Evolutionary conservation across 495 filamentous ascomycete species (phyloP).

Genomic region (Annulohypoxylon moriforme): DNA sequence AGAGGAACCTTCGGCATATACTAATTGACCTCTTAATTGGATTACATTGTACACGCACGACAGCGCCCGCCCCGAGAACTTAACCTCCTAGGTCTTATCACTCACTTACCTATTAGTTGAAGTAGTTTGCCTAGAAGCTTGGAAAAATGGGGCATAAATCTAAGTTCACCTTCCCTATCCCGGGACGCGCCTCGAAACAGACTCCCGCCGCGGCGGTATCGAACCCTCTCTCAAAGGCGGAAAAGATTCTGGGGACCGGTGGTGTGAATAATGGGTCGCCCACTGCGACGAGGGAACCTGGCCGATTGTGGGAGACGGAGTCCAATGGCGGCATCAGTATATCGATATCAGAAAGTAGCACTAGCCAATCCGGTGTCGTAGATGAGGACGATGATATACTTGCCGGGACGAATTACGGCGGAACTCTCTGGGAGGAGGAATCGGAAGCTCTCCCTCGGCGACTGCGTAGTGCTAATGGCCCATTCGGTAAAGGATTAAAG

Average conservation of each 20-base stretch:
- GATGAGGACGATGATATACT: conserved; percentile 31
- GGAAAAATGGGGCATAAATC: conserved; percentile 63
- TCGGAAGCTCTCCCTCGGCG: conserved; percentile 59
- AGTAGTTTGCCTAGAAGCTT: conserved; percentile 10
- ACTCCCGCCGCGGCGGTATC: conserved; percentile 33
- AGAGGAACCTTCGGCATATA: conserved; percentile 4
- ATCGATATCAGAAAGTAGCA: conserved; percentile 60
- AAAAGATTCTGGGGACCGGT: conserved; percentile 58
- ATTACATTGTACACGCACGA: conserved; percentile 7
- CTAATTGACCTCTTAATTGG: conserved; percentile 1
- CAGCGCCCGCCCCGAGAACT: background rate
- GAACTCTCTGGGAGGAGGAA: conserved; percentile 57
- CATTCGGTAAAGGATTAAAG: conserved; percentile 27
- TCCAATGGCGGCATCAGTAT: conserved; percentile 63
- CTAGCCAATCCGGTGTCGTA: conserved; percentile 40
- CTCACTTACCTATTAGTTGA: background rate
- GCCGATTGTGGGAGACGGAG: conserved; percentile 56
- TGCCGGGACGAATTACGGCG: conserved; percentile 34
- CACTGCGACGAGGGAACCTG: conserved; percentile 36
- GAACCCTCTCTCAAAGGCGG: conserved; percentile 55
- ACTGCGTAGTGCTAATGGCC: conserved; percentile 28
- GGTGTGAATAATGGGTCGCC: conserved; percentile 47
- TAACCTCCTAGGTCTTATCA: background rate
- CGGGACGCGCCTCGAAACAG: conserved; percentile 58
- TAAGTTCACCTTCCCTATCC: conserved; percentile 65